Percentiles rank a stretch among this genome's conserved stretches.
These are phyloP conservation scores for Hyphodiscus hymeniophilus DNA, from an alignment of 495 filamentous ascomycete genomes.

Conservation along the genomic window DNA sequence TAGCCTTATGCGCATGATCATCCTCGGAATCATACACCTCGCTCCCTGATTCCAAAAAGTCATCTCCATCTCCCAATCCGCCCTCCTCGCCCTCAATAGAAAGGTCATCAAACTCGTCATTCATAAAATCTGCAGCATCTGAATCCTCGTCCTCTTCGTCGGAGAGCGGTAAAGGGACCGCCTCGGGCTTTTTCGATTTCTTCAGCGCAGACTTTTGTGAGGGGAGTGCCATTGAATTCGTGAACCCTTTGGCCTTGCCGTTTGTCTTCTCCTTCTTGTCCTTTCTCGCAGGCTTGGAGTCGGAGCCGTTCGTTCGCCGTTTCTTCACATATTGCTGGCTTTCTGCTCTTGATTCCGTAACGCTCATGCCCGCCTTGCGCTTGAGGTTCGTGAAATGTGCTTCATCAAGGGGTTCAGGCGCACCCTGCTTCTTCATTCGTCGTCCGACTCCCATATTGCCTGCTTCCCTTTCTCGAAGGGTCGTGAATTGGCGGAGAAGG, in stretches of 20 bases:
- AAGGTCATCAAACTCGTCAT: constrained; percentile 48
- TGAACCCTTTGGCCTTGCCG: constrained; percentile 27
- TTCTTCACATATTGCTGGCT: constrained; percentile 45
- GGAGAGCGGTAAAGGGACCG: constrained; percentile 30
- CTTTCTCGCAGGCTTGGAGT: constrained; percentile 38
- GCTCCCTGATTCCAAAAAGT: constrained; percentile 50
- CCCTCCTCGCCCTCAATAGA: constrained; percentile 35
- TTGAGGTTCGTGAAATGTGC: constrained; percentile 65
- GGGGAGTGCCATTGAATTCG: constrained; percentile 13
- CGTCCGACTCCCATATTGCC: constrained; percentile 75
- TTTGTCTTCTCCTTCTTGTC: constrained; percentile 25
- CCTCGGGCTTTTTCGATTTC: constrained; percentile 32
- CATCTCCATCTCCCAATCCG: constrained; percentile 42
- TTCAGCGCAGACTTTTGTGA: constrained; percentile 13
- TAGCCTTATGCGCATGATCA: constrained; percentile 45
- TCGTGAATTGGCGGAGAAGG: neutral
- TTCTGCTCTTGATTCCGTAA: constrained; percentile 35
- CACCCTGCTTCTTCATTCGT: constrained; percentile 92
- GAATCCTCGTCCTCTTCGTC: constrained; percentile 37
- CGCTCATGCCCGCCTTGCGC: constrained; percentile 58
- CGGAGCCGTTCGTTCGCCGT: constrained; percentile 50
- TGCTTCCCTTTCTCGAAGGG: neutral
- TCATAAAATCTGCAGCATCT: constrained; percentile 28
- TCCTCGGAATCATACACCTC: constrained; percentile 73
- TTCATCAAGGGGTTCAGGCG: constrained; percentile 75